phyloP scores from a whole-genome alignment of 306 rosid species.

The Cucurbita pepo region DNA sequence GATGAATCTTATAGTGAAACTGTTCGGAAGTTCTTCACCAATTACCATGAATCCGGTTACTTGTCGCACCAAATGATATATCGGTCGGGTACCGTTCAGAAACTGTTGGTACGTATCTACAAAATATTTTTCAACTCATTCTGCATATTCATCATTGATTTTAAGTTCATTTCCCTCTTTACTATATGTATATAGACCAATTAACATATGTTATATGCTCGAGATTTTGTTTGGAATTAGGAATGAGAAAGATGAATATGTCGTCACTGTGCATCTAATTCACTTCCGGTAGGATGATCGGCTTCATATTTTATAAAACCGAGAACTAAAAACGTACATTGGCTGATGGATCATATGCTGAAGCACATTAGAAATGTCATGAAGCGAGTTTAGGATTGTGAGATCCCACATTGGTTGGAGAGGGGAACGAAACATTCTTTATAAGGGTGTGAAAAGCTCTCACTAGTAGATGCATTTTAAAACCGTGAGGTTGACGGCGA shows the following conservation, averaged over 20 bases:
- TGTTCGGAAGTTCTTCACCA: conserved; percentile 50
- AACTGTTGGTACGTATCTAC: conserved; percentile 40
- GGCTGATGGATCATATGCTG: background rate
- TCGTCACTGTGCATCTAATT: background rate
- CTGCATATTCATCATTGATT: background rate
- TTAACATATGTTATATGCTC: background rate
- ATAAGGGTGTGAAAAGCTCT: too few species aligned
- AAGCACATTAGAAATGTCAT: background rate
- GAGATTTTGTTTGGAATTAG: background rate
- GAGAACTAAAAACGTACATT: background rate
- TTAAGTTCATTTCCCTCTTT: background rate
- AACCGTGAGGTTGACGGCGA: too few species aligned
- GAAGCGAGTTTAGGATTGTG: background rate
- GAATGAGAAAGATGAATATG: background rate
- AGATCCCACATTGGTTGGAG: too few species aligned
- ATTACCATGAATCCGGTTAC: conserved; percentile 54
- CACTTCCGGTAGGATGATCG: background rate
- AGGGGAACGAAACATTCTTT: too few species aligned
- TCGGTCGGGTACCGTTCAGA: conserved; percentile 50
- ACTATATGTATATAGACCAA: background rate
- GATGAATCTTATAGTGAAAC: conserved; percentile 47
- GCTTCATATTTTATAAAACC: background rate
- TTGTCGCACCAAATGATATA: conserved; percentile 88
- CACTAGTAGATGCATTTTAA: too few species aligned
- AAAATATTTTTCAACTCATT: background rate